Evolutionary conservation across 306 rosid genomes (phyloP), one percentile per base, ranked within the genome.

Genomic region (Prosopis cineraria): DNA sequence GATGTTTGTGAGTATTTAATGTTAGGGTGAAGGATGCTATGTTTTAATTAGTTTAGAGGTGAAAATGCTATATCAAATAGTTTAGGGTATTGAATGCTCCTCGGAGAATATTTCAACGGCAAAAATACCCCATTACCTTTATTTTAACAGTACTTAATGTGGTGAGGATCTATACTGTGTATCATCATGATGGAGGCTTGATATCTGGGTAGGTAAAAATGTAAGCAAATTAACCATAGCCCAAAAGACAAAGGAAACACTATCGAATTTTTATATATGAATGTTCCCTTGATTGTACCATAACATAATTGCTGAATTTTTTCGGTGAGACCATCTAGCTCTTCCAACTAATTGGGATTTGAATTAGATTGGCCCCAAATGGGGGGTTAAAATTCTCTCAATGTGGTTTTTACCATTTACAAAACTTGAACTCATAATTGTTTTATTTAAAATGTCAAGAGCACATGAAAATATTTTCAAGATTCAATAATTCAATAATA

Each of bases 401-500:
- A 8, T 52, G 13, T 52, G 59, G 29, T 20, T 12, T 52, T 20
- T 20, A 20, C 59, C 11, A 52, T 20, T n/a, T 20, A 52, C 1
- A n/a, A 20, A 20, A 52, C 59, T 52, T 7, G 59, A 52, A 20
- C 29, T 52, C 41, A 65, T 29, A 62, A 63, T 72, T 70, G 55
- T 74, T 64, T 39, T 25, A 16, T 67, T 33, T 76, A 11, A 33
- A 22, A 29, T 55, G 68, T 76, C 65, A 4, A 76, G 56, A 45
- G 76, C 50, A 20, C 41, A 67, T 43, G 13, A 55, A 30, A 70
- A 64, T 34, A 73, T 70, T 48, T 75, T 74, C 44, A 53, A 19
- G 36, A 33, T 78, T 81, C 66, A 70, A 55, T 70, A 14, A 40
- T 78, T 81, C 65, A 65, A 44, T 45, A 25, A 47, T 74, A 68